Conservation (phyloP, 129 eudicot species). For the Solidago caesia region DNA sequence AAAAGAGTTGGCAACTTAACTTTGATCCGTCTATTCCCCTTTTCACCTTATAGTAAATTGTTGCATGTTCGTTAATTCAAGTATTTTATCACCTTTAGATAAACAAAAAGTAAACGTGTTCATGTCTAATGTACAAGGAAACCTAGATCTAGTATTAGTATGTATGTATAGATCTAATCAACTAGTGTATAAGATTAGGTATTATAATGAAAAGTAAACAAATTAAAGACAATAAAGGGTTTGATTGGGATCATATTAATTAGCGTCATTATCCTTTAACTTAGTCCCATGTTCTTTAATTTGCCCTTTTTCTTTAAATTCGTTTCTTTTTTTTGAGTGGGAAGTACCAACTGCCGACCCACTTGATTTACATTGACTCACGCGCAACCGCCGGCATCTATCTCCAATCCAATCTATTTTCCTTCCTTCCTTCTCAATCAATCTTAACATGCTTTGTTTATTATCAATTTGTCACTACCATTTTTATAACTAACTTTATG, state of each 20-base stretch:
- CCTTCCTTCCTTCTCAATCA: slow-evolving; percentile 18
- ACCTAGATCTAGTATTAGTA: too few relatives aligned
- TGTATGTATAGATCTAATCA: too few relatives aligned
- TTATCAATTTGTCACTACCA: too few relatives aligned
- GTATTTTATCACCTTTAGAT: too few relatives aligned
- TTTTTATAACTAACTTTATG: too few relatives aligned
- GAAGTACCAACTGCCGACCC: slow-evolving; percentile 36
- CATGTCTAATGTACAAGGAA: too few relatives aligned
- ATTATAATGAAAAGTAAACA: background rate
- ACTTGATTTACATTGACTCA: slow-evolving; percentile 32
- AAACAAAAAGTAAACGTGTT: too few relatives aligned
- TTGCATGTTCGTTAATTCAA: too few relatives aligned
- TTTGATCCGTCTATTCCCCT: too few relatives aligned
- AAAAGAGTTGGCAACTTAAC: too few relatives aligned
- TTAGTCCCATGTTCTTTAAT: slow-evolving; percentile 34
- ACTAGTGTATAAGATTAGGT: background rate
- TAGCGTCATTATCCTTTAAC: slow-evolving; percentile 24
- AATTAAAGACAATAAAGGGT: slow-evolving; percentile 7
- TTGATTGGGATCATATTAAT: slow-evolving; percentile 14
- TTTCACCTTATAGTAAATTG: too few relatives aligned
- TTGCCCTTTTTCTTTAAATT: slow-evolving; percentile 7
- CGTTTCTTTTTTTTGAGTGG: slow-evolving; percentile 17
- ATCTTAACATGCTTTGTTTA: background rate
- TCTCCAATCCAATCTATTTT: slow-evolving; percentile 21
- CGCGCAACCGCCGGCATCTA: slow-evolving; percentile 39